Evolutionary conservation across 2,329 filamentous ascomycete species (phyloP), one percentile per base, ranked within the genome.

Genomic region (Aspergillus melleus): DNA sequence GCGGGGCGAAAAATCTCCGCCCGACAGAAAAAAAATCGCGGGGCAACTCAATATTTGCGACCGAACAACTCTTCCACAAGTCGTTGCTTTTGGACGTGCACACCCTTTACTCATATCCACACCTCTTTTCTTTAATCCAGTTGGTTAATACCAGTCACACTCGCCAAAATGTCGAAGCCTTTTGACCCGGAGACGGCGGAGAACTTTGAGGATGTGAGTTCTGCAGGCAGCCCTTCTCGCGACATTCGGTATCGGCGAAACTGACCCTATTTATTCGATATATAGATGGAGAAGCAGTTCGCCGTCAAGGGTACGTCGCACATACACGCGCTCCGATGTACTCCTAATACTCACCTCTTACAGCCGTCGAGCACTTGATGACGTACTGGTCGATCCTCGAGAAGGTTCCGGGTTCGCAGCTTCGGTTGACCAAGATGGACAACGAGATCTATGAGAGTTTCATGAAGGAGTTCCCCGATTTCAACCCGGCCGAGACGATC

Each of bases 361-460:
- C 60, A 72, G 93, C 90, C 54, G 95, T 98, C 42, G 91, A 96
- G 78, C 95, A 99, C 78, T 91, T 99, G 85, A 86, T 91, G 73
- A 97, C 94, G 52, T 98, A 99, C 84, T 99, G 94, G 94, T 84
- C 88, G 55, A 94, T 99, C 73, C 90, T 99, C 70, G 90, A 97
- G 78, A 92, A 90, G 74, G 86, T 96, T 67, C 91, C 87, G 69
- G 95, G 94, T 67, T 96, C 92, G n/a, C 82, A 88, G 64, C 83
- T 99, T 61, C 90, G 92, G 63, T 86, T 99, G 64, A 99, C 95
- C 62, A 95, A 94, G 81, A 85, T 96, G 71, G 95, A 99, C 79
- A 89, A 98, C 75, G 92, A 97, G 49, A 99, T 99, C 77, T 88
- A 90, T 78, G 89, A 91, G 66, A 92, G 97, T 78, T 90, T 99